Percentiles rank a stretch among this genome's conserved stretches.
Conservation (phyloP, 2,329 filamentous ascomycete genomes). For the Aspergillus glaucus region DNA sequence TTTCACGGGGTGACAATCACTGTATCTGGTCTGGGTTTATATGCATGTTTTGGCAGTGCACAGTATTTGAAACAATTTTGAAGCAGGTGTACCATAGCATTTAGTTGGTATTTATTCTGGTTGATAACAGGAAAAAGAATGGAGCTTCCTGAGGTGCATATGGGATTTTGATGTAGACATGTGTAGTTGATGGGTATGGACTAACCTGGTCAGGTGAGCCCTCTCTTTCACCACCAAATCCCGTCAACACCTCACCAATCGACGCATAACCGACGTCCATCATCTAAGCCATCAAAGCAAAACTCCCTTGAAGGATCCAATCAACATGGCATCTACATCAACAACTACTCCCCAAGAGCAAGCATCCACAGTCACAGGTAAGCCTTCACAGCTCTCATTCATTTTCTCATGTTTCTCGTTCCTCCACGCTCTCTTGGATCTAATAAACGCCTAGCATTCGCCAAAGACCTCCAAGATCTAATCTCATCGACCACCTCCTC, state of each 20-base stretch:
- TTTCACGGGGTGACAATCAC: background rate
- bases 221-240: background rate
- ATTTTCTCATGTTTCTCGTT: background rate
- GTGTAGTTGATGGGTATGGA: constrained; percentile 1
- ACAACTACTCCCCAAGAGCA: background rate
- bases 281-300: too few relatives aligned
- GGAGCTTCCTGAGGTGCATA: background rate
- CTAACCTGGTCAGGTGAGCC: constrained; percentile 11
- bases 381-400: background rate
- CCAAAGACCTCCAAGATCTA: constrained; percentile 11
- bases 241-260: background rate
- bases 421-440: background rate
- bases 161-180: too few relatives aligned
- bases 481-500: constrained; percentile 3
- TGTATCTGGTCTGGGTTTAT: background rate
- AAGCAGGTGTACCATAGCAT: background rate
- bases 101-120: too few relatives aligned
- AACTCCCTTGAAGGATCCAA: background rate
- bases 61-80: background rate
- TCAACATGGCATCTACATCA: background rate
- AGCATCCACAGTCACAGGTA: constrained; percentile 1
- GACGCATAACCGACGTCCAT: background rate
- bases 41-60: background rate
- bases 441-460: constrained; percentile 14
- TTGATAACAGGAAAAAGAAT: background rate